These are phyloP conservation scores for Cutaneotrichosporon spelunceum DNA, from an alignment of 1,284 basidiomycete genomes.

Conservation along the genomic window DNA sequence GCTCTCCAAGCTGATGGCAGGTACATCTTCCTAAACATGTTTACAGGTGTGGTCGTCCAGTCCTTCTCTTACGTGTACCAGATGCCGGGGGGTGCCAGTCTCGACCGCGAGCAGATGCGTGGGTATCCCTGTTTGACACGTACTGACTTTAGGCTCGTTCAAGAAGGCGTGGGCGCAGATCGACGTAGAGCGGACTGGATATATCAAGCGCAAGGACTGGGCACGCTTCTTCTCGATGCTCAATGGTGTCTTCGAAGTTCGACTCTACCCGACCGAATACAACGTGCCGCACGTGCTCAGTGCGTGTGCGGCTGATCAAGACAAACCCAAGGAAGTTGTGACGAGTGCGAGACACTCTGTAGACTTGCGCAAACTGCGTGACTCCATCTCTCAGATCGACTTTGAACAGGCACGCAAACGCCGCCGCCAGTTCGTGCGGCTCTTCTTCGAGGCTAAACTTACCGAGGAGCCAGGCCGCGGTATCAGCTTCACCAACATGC, in stretches of 20 bases:
- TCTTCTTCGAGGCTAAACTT: conserved; percentile 82
- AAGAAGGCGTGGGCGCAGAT: conserved; percentile 91
- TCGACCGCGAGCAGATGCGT: conserved; percentile 85
- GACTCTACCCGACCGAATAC: conserved; percentile 71
- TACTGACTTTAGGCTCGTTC: conserved; percentile 56
- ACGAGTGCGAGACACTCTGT: conserved; percentile 55
- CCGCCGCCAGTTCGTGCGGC: conserved; percentile 65
- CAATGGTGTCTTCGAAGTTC: conserved; percentile 69
- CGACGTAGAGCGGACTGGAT: conserved; percentile 73
- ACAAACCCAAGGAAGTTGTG: conserved; percentile 19
- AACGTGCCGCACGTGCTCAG: conserved; percentile 61
- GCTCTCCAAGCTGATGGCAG: conserved; percentile 42
- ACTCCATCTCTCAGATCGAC: conserved; percentile 64
- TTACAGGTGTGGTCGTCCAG: conserved; percentile 92
- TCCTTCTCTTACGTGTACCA: conserved; percentile 97
- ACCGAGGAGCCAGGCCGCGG: conserved; percentile 69
- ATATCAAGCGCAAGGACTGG: conserved; percentile 68
- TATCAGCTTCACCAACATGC: conserved; percentile 88
- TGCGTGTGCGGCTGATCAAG: conserved; percentile 30
- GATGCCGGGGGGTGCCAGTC: conserved; percentile 69
- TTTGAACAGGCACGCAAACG: conserved; percentile 62
- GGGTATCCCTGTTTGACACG: conserved; percentile 18
- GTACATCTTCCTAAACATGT: conserved; percentile 95
- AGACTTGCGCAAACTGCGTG: conserved; percentile 64
- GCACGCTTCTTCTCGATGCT: conserved; percentile 68